phyloP scores from a whole-genome alignment of 73 alveolate species.

The Stentor roeselii region DNA sequence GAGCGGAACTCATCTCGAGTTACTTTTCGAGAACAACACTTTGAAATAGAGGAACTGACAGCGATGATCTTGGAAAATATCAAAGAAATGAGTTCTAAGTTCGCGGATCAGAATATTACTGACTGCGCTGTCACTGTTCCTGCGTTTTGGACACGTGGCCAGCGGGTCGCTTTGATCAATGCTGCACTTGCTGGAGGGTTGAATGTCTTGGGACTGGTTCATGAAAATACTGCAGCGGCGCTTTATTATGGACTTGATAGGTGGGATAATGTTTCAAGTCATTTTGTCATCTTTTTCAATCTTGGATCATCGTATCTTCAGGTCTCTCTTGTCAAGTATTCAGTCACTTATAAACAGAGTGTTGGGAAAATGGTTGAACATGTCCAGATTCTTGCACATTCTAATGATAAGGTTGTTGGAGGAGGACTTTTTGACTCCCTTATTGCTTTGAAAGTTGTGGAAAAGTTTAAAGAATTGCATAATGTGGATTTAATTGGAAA shows the following conservation, averaged over 20 bases:
- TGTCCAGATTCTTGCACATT: slow-evolving; percentile 76
- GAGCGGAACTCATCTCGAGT: slow-evolving; percentile 33
- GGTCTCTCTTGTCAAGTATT: slow-evolving; percentile 80
- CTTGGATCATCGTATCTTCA: slow-evolving; percentile 91
- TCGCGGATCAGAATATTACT: slow-evolving; percentile 55
- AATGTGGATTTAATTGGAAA: slow-evolving; percentile 79
- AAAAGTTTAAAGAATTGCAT: slow-evolving; percentile 69
- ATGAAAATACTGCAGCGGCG: slow-evolving; percentile 97
- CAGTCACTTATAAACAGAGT: neutral
- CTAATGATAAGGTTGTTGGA: slow-evolving; percentile 87
- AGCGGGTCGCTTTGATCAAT: slow-evolving; percentile 92
- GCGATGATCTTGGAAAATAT: slow-evolving; percentile 61
- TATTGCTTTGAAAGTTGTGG: slow-evolving; percentile 73
- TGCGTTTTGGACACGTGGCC: slow-evolving; percentile 79
- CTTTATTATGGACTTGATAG: slow-evolving; percentile 96
- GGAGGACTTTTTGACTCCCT: slow-evolving; percentile 89
- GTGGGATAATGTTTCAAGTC: slow-evolving; percentile 81
- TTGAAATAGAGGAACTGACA: slow-evolving; percentile 73
- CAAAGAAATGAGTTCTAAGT: slow-evolving; percentile 48
- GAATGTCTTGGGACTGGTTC: slow-evolving; percentile 78
- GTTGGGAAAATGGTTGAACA: slow-evolving; percentile 49
- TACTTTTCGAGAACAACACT: slow-evolving; percentile 20
- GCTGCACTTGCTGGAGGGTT: slow-evolving; percentile 85
- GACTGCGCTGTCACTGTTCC: slow-evolving; percentile 81
- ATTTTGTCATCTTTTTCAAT: slow-evolving; percentile 86